Evolutionary conservation across 225 moss, liverwort and hornwort species (phyloP), one percentile per base, ranked within the genome.

Genomic region (Physcomitrium patens): DNA sequence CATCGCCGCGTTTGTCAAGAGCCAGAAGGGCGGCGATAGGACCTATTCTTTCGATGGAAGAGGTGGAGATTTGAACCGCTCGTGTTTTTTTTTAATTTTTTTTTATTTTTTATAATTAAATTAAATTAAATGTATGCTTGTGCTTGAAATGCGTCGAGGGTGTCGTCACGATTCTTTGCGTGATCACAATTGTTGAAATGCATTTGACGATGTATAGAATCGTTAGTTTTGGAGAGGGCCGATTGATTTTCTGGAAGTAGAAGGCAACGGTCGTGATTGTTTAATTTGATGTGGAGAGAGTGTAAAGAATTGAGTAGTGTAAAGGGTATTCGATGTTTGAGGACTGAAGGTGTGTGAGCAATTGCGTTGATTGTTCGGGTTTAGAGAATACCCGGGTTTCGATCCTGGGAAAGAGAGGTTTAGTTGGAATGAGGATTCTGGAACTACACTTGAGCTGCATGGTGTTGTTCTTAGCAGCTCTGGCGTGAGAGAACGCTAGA

Each of bases 1-100:
- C 31, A 7, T 37, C 7, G 5, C 7, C 5, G 31, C 31, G 4
- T 37, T 4, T 7, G 31, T 37, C 5, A 37, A 37, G 4, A 37
- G 31, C 4, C 31, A 4, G 5, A 49, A 15, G 15, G 15, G 15
- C 48, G 48, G 1, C 12, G 48, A 5, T 13, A 49, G 15, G 15
- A 49, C 11, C 48, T 49, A 3, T 11, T 49, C 48, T 49, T 49
- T 69, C 26, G 18, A 58, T 65, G 65, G 53, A 41, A 12, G 47
- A 47, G 52, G 53, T 60, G 28, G 23, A 64, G 52, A 71, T 66
- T 66, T 60, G 53, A 31, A 60, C 22, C 70, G 37, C n/a, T 14
- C 15, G 16, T 50, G 31, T 60, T 71, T 2, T 3, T 65, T n/a
- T n/a, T n/a, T n/a, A n/a, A n/a, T n/a, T n/a, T n/a, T n/a, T n/a